phyloP scores from a whole-genome alignment of 805 yeast genomes.

The Komagataella kurtzmanii region DNA sequence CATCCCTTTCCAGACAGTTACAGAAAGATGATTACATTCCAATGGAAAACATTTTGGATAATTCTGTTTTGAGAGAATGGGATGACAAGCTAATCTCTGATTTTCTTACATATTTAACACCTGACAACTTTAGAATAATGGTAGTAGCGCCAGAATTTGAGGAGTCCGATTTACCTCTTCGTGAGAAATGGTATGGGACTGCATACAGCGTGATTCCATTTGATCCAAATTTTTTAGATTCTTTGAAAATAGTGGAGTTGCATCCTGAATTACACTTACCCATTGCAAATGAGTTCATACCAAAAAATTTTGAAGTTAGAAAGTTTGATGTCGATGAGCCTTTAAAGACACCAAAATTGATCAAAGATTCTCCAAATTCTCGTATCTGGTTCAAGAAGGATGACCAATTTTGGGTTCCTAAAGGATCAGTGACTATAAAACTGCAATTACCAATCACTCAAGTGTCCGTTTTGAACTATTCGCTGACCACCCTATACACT shows the following conservation, averaged over 20 bases:
- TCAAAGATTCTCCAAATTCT: constrained; percentile 34
- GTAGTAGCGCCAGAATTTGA: constrained; percentile 40
- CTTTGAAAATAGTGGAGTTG: constrained; percentile 17
- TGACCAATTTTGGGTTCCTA: constrained; percentile 81
- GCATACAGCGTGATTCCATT: constrained; percentile 44
- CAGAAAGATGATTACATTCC: constrained; percentile 48
- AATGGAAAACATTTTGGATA: constrained; percentile 45
- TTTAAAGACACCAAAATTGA: constrained; percentile 44
- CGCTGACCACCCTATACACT: constrained; percentile 46
- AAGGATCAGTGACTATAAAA: constrained; percentile 55
- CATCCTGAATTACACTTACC: constrained; percentile 43
- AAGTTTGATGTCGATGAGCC: constrained; percentile 22
- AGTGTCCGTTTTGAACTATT: constrained; percentile 41
- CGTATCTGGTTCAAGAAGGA: constrained; percentile 85
- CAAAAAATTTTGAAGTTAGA: constrained; percentile 59
- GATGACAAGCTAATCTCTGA: constrained; percentile 38
- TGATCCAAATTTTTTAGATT: constrained; percentile 21
- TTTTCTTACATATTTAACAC: constrained; percentile 33
- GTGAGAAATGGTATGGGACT: constrained; percentile 88
- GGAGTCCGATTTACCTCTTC: constrained; percentile 24
- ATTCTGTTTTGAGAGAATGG: constrained; percentile 41
- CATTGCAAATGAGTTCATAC: constrained; percentile 64
- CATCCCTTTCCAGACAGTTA: constrained; percentile 46
- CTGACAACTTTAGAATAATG: constrained; percentile 46
- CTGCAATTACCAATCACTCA: constrained; percentile 55